Percentiles rank a stretch among this genome's conserved stretches.
Evolutionary conservation across 2,329 filamentous ascomycete species (phyloP).

Genomic region (Verticillium isaacii): DNA sequence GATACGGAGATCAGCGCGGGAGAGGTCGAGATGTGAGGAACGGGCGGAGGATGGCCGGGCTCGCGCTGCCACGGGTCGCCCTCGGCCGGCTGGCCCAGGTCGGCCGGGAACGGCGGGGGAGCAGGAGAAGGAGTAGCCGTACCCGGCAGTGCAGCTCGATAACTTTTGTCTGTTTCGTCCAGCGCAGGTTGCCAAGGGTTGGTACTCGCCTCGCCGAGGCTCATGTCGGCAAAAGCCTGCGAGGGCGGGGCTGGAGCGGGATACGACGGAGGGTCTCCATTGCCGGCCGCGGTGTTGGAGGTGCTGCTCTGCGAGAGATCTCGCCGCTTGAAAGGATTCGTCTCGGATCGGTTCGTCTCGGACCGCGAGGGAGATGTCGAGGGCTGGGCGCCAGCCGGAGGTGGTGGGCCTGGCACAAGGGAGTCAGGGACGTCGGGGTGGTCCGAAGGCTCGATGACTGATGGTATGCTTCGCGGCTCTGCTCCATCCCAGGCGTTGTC

Average conservation of each 20-base stretch:
- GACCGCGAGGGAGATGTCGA: slow-evolving; percentile 7
- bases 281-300: slow-evolving; percentile 5
- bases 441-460: slow-evolving; percentile 1
- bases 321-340: slow-evolving; percentile 50
- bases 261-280: background rate
- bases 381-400: background rate
- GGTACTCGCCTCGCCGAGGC: slow-evolving; percentile 33
- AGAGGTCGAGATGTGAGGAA: slow-evolving; percentile 8
- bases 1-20: slow-evolving; percentile 25
- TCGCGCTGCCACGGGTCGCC: slow-evolving; percentile 15
- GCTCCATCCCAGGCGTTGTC: slow-evolving; percentile 26
- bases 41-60: slow-evolving; percentile 3
- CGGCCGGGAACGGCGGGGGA: slow-evolving; percentile 33
- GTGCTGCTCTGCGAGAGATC: slow-evolving; percentile 26
- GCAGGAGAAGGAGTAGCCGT: slow-evolving; percentile 14
- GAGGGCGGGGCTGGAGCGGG: slow-evolving; percentile 21
- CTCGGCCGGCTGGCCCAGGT: slow-evolving; percentile 35
- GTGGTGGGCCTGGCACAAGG: slow-evolving; percentile 23
- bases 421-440: slow-evolving; percentile 22
- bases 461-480: slow-evolving; percentile 10
- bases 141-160: background rate
- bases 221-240: slow-evolving; percentile 36
- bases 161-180: background rate
- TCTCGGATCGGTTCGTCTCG: slow-evolving; percentile 25
- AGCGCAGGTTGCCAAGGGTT: slow-evolving; percentile 41